Percentiles rank a stretch among this genome's conserved stretches.
Evolutionary conservation across 148 eudicot genomes (phyloP).

Genomic region (Camellia sinensis): DNA sequence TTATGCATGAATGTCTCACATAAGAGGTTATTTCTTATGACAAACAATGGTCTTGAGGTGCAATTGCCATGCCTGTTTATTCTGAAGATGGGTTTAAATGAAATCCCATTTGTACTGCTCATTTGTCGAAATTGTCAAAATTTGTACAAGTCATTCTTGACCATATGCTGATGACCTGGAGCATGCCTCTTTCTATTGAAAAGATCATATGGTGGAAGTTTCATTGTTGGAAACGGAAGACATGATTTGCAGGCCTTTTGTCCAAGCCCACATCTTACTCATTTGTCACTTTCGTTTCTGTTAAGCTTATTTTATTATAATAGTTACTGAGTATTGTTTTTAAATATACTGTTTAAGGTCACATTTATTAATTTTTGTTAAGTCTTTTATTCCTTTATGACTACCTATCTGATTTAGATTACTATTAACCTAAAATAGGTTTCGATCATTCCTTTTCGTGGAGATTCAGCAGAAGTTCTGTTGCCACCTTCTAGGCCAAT

Average conservation of each 20-base stretch:
- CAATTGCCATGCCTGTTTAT: neutral
- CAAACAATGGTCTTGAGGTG: neutral
- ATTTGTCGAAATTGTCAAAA: neutral
- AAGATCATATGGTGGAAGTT: neutral
- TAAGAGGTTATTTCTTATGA: neutral
- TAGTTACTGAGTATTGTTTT: neutral
- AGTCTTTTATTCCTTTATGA: neutral
- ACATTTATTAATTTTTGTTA: neutral
- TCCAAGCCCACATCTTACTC: neutral
- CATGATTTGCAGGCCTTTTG: neutral
- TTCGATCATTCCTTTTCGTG: conserved; percentile 90
- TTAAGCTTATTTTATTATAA: neutral
- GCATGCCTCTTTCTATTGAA: neutral
- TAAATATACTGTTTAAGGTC: neutral
- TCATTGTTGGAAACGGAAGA: neutral
- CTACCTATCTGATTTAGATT: conserved; percentile 8
- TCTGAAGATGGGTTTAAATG: neutral
- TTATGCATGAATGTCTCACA: neutral
- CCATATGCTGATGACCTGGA: too few relatives aligned
- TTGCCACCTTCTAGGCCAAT: conserved; percentile 97
- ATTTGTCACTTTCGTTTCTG: neutral
- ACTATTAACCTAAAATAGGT: conserved; percentile 42
- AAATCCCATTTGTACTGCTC: neutral
- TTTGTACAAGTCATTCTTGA: neutral
- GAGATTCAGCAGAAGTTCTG: conserved; percentile 91